Conservation (phyloP, 768 basidiomycete genomes). For the Kwoniella bestiolae region DNA sequence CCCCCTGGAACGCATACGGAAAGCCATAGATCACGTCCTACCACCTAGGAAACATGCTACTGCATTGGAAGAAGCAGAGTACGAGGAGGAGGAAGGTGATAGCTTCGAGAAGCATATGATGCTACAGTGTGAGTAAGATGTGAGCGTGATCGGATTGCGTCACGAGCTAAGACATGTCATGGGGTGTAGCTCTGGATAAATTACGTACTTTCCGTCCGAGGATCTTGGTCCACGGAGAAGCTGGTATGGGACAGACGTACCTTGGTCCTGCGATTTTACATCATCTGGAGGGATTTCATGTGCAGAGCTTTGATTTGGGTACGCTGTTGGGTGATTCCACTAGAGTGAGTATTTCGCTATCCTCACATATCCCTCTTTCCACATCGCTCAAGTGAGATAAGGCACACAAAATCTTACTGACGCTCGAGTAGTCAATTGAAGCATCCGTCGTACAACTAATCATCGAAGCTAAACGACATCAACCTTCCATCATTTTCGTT, state of each 20-base stretch:
- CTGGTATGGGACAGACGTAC: constrained; percentile 89
- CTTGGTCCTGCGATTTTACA: constrained; percentile 89
- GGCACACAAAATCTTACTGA: constrained; percentile 6
- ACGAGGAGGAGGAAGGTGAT: constrained; percentile 78
- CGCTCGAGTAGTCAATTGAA: constrained; percentile 72
- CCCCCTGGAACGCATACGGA: constrained; percentile 72
- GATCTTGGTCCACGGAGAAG: constrained; percentile 75
- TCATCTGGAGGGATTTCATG: constrained; percentile 91
- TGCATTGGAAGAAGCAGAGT: constrained; percentile 93
- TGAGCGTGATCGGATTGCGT: neutral
- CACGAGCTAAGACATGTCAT: no score
- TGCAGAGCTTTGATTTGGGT: constrained; percentile 91
- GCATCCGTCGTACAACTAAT: constrained; percentile 93
- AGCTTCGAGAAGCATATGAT: constrained; percentile 85
- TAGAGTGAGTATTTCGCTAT: constrained; percentile 65
- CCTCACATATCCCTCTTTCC: no score
- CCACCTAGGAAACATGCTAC: constrained; percentile 79
- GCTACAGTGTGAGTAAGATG: constrained; percentile 70
- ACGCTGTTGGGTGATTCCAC: constrained; percentile 85
- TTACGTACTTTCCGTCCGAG: constrained; percentile 88
- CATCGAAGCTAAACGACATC: constrained; percentile 93
- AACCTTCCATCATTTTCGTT: constrained; percentile 93
- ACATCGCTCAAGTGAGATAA: no score
- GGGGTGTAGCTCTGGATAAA: constrained; percentile 89
- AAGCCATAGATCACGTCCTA: constrained; percentile 71